Percentiles rank a stretch among this genome's conserved stretches.
Conservation (phyloP, 768 basidiomycete species). For the Rickenella mellea region DNA sequence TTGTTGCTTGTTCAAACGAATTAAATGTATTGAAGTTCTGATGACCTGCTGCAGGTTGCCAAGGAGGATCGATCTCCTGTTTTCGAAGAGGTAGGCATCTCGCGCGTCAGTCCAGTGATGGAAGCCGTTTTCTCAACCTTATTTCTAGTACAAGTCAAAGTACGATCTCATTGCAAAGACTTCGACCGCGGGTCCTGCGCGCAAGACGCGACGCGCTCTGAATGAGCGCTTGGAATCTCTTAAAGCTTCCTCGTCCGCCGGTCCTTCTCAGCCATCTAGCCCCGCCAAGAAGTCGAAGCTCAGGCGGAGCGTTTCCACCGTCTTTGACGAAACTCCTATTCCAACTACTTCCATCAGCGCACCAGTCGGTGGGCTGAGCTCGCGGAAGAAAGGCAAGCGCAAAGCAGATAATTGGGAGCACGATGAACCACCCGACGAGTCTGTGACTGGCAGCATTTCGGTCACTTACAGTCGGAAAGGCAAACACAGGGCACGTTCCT, state of each 20-base stretch:
- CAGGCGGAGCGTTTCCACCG: slow-evolving; percentile 2
- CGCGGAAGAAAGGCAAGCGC: no score
- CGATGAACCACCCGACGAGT: no score
- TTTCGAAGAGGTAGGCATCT: slow-evolving; percentile 57
- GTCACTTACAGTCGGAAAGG: no score
- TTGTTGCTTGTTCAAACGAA: neutral
- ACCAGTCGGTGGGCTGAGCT: no score
- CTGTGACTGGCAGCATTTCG: no score
- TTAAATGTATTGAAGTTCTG: neutral
- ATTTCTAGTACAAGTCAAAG: slow-evolving; percentile 44
- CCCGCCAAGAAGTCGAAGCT: slow-evolving; percentile 1
- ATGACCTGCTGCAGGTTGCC: slow-evolving; percentile 36
- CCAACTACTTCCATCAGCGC: no score
- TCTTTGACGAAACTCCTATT: no score
- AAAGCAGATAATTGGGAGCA: no score
- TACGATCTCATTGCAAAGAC: slow-evolving; percentile 52
- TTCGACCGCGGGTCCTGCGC: slow-evolving; percentile 35
- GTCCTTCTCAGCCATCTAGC: slow-evolving; percentile 13
- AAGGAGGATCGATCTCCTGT: slow-evolving; percentile 64
- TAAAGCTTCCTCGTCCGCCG: slow-evolving; percentile 17
- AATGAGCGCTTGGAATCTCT: slow-evolving; percentile 43
- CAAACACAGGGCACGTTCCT: no score
- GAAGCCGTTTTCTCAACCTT: slow-evolving; percentile 3
- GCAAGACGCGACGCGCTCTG: slow-evolving; percentile 52
- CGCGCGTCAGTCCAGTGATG: neutral